Evolutionary conservation across 1,139 yeast species (phyloP).

Genomic region (Hemisphaericaspora subhashii): DNA sequence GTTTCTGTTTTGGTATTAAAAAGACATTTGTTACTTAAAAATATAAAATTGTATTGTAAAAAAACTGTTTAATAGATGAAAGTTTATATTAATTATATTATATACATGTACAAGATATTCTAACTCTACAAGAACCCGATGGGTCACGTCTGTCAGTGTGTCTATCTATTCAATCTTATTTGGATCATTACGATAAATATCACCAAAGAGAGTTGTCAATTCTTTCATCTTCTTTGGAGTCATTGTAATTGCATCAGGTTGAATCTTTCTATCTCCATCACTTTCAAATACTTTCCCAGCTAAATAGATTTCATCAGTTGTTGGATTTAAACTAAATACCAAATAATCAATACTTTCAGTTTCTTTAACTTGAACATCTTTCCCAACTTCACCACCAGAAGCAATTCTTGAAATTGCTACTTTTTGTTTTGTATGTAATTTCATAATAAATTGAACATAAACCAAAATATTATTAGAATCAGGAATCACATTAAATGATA

Average conservation of each 20-base stretch:
- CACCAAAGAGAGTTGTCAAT: constrained; percentile 28
- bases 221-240: constrained; percentile 26
- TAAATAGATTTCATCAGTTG: constrained; percentile 60
- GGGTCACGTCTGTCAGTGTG: not conserved
- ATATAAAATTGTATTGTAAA: too few species aligned
- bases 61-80: too few species aligned
- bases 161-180: constrained; percentile 4
- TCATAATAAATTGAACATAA: constrained; percentile 73
- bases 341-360: constrained; percentile 70
- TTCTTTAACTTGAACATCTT: constrained; percentile 39
- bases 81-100: too few species aligned
- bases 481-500: constrained; percentile 60
- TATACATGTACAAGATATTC: not conserved
- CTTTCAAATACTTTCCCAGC: constrained; percentile 85
- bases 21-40: too few species aligned
- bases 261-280: constrained; percentile 39
- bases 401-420: constrained; percentile 42
- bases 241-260: constrained; percentile 28
- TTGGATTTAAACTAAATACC: constrained; percentile 76
- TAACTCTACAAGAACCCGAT: not conserved
- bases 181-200: constrained; percentile 33
- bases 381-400: constrained; percentile 23
- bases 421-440: constrained; percentile 72
- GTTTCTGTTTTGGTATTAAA: too few species aligned
- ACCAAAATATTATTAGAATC: constrained; percentile 69